phyloP scores from a whole-genome alignment of 2,329 filamentous ascomycete species.

The Ciborinia camelliae region DNA sequence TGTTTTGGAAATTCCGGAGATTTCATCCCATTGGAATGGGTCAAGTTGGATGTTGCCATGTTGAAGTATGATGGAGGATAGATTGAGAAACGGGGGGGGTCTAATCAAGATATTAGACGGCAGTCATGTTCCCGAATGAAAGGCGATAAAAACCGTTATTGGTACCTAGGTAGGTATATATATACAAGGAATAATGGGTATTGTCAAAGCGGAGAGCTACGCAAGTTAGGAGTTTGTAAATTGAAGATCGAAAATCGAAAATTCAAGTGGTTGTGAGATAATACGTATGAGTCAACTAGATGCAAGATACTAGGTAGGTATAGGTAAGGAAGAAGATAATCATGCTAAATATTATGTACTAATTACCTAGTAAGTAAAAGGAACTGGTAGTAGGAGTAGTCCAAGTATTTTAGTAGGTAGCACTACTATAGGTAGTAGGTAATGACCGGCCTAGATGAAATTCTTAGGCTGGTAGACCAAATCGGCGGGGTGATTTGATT shows the following conservation, averaged over 20 bases:
- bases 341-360: too few relatives aligned
- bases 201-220: too few relatives aligned
- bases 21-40: neutral
- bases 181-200: neutral
- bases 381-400: too few relatives aligned
- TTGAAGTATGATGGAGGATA: neutral
- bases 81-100: neutral
- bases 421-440: neutral
- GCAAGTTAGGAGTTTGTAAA: too few relatives aligned
- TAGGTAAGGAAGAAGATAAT: too few relatives aligned
- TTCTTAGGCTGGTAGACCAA: constrained; percentile 1
- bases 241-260: neutral
- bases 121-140: neutral
- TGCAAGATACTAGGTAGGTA: neutral
- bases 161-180: neutral
- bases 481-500: constrained; percentile 7
- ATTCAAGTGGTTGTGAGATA: neutral
- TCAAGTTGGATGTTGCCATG: neutral
- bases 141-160: neutral
- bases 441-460: neutral
- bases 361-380: constrained; percentile 6
- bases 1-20: neutral
- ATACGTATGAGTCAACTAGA: neutral
- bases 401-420: too few relatives aligned
- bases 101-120: too few relatives aligned